phyloP scores from a whole-genome alignment of 352 stramenopile species.

The Phytophthora pistaciae region DNA sequence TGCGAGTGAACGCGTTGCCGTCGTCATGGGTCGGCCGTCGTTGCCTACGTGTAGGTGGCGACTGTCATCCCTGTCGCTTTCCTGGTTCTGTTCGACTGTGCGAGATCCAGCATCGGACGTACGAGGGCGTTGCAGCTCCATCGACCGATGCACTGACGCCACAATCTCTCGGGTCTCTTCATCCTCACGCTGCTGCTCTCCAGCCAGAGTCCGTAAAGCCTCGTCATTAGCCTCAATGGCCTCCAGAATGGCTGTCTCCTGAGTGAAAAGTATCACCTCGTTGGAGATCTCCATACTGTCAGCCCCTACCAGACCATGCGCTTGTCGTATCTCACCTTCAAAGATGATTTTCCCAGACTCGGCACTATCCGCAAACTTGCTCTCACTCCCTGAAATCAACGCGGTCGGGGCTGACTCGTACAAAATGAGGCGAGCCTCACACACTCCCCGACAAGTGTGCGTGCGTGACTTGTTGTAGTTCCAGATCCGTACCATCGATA shows the following conservation, averaged over 20 bases:
- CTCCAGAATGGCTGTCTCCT: slow-evolving; percentile 61
- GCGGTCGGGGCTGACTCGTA: slow-evolving; percentile 28
- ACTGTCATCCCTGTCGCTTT: slow-evolving; percentile 16
- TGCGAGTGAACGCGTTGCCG: slow-evolving; percentile 27
- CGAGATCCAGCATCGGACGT: slow-evolving; percentile 59
- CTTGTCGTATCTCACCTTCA: slow-evolving; percentile 86
- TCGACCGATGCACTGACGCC: slow-evolving; percentile 42
- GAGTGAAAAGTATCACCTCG: slow-evolving; percentile 92
- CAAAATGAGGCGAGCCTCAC: slow-evolving; percentile 68
- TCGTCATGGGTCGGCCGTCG: slow-evolving; percentile 56
- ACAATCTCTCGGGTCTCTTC: slow-evolving; percentile 51
- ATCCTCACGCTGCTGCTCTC: slow-evolving; percentile 58
- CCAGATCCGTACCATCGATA: slow-evolving; percentile 92
- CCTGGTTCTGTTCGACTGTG: slow-evolving; percentile 28
- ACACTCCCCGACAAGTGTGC: slow-evolving; percentile 78
- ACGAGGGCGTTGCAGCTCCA: slow-evolving; percentile 56
- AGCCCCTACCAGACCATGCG: slow-evolving; percentile 64
- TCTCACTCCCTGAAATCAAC: neutral
- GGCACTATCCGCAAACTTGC: neutral
- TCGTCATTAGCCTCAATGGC: slow-evolving; percentile 78
- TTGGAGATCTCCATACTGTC: slow-evolving; percentile 64
- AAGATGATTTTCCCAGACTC: slow-evolving; percentile 63
- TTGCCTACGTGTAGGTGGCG: slow-evolving; percentile 6
- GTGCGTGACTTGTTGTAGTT: slow-evolving; percentile 95
- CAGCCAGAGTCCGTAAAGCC: slow-evolving; percentile 27